Conservation (phyloP, 176 grass and related monocot species). For the Oryza meyeriana region DNA sequence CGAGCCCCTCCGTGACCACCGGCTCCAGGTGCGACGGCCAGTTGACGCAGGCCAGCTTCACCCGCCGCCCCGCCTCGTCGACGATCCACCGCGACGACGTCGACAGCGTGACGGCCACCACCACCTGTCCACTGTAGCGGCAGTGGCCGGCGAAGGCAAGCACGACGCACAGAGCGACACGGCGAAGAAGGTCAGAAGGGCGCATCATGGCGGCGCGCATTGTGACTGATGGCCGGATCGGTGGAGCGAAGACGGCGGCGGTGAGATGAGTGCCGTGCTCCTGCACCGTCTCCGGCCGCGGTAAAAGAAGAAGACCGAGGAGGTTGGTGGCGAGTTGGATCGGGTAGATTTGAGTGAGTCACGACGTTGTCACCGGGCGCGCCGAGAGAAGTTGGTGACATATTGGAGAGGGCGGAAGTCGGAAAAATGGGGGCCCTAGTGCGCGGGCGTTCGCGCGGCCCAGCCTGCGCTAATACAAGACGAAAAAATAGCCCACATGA, state of each 20-base stretch:
- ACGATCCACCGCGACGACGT: conserved; percentile 68
- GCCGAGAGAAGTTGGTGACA: neutral
- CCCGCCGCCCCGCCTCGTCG: conserved; percentile 42
- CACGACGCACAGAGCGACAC: neutral
- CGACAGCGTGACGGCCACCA: conserved; percentile 38
- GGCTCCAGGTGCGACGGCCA: conserved; percentile 68
- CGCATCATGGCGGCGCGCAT: neutral
- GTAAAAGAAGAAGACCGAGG: neutral
- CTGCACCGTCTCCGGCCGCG: conserved; percentile 13
- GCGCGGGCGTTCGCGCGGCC: no score
- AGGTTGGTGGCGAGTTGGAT: conserved; percentile 34
- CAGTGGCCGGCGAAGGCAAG: neutral
- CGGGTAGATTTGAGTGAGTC: neutral
- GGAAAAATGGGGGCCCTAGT: no score
- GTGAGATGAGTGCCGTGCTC: neutral
- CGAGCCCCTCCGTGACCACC: neutral
- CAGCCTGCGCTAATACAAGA: no score
- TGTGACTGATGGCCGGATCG: neutral
- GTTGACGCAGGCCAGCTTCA: conserved; percentile 82
- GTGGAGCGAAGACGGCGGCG: neutral
- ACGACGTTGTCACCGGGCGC: neutral
- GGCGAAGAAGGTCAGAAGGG: neutral
- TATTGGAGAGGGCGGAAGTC: neutral
- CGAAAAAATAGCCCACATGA: no score
- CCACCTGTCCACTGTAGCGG: neutral